Conservation (phyloP, 139 green algal genomes). For the Chlorella sp. region DNA sequence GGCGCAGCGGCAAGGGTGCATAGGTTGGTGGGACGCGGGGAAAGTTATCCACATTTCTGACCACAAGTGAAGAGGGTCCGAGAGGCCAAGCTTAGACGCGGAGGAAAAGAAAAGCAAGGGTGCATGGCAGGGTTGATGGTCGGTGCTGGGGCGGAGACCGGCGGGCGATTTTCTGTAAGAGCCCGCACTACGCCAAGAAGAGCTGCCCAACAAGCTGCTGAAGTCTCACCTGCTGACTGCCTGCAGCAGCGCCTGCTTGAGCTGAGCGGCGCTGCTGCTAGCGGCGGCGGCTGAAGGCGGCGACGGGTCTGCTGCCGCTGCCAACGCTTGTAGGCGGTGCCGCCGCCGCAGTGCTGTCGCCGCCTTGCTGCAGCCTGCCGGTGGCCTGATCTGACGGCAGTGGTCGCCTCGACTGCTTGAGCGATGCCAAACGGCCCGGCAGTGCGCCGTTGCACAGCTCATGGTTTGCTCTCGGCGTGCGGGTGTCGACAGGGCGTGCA, state of each 20-base stretch:
- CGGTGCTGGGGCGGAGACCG: no score
- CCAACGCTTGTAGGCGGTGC: not conserved
- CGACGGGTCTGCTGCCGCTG: not conserved
- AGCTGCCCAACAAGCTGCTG: not conserved
- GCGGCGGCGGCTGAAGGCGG: no score
- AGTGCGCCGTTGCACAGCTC: not conserved
- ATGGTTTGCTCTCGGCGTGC: not conserved
- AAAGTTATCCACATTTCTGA: not conserved
- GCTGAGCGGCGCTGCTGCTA: not conserved
- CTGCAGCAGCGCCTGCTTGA: conserved; percentile 20
- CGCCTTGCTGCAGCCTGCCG: not conserved
- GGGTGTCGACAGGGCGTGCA: not conserved
- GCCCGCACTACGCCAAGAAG: not conserved
- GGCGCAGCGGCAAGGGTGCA: no score
- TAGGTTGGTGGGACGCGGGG: no score
- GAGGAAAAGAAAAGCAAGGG: not conserved
- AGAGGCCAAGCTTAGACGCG: no score
- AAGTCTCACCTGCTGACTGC: not conserved
- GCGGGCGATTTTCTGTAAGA: no score
- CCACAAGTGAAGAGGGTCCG: not conserved
- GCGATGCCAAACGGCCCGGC: no score
- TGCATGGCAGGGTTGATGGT: not conserved
- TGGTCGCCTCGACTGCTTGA: no score
- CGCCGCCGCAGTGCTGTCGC: not conserved
- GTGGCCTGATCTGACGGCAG: not conserved